Evolutionary conservation across 352 stramenopile genomes (phyloP).

Genomic region (Phytophthora boehmeriae): DNA sequence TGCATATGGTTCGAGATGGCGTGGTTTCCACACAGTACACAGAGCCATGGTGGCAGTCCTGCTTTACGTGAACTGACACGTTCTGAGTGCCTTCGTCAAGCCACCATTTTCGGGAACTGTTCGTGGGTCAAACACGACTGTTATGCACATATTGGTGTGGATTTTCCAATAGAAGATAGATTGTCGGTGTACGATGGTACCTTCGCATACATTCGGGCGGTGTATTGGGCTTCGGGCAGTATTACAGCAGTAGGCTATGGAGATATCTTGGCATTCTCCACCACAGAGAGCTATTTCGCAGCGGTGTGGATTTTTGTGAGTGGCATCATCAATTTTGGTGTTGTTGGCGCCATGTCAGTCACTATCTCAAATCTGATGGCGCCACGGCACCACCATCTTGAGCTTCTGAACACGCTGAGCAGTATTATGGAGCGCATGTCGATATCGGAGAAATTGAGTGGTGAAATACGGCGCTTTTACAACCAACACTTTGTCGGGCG

Average conservation of each 20-base stretch:
- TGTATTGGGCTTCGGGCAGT: conserved; percentile 70
- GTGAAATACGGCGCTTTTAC: conserved; percentile 71
- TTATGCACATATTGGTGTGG: conserved; percentile 50
- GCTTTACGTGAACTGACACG: background rate
- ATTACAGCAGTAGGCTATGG: conserved; percentile 70
- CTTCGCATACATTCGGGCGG: conserved; percentile 62
- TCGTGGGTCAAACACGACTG: conserved; percentile 69
- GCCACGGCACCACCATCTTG: conserved; percentile 56
- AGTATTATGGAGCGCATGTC: conserved; percentile 57
- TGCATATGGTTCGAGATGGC: conserved; percentile 68
- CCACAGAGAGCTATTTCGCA: conserved; percentile 63
- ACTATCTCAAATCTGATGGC: conserved; percentile 66
- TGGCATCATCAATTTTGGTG: conserved; percentile 74
- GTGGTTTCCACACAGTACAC: conserved; percentile 12
- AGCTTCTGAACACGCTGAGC: conserved; percentile 69
- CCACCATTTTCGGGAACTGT: conserved; percentile 53
- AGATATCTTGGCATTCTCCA: conserved; percentile 72
- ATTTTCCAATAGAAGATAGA: conserved; percentile 45
- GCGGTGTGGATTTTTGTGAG: conserved; percentile 64
- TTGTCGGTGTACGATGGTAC: conserved; percentile 33
- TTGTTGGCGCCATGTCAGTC: conserved; percentile 75
- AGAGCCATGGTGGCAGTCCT: background rate
- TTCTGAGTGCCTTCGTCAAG: conserved; percentile 50
- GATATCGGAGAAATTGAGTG: conserved; percentile 53
- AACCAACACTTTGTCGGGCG: conserved; percentile 58